These are phyloP conservation scores for Diaporthe velutina DNA, from an alignment of 2,329 filamentous ascomycete species.

Conservation along the genomic window DNA sequence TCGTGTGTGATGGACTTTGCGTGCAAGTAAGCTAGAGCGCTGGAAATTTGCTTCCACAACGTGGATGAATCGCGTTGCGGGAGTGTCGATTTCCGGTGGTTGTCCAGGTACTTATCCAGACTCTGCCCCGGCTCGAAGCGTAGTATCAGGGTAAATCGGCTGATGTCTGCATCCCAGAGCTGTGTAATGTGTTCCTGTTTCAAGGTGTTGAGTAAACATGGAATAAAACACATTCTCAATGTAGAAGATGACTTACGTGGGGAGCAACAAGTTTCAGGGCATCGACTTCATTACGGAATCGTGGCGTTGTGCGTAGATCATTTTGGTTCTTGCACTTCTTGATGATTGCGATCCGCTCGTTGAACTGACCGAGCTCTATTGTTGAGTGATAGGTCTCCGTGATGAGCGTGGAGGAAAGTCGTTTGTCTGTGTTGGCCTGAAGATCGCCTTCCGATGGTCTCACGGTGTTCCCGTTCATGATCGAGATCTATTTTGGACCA, in stretches of 20 bases:
- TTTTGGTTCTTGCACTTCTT: slow-evolving; percentile 7
- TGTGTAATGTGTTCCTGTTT: slow-evolving; percentile 14
- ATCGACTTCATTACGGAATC: not conserved
- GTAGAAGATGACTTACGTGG: not conserved
- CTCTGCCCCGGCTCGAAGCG: slow-evolving; percentile 1
- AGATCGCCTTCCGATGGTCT: not conserved
- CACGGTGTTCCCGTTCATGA: not conserved
- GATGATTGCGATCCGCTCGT: not conserved
- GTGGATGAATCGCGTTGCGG: not conserved
- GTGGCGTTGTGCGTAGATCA: not conserved
- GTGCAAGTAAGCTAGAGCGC: slow-evolving; percentile 18
- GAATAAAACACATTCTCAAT: not conserved
- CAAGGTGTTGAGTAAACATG: too few relatives aligned
- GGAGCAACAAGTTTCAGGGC: not conserved
- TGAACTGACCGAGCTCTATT: not conserved
- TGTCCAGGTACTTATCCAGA: slow-evolving; percentile 11
- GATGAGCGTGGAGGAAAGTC: not conserved
- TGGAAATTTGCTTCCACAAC: slow-evolving; percentile 11
- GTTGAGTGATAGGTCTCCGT: slow-evolving; percentile 20
- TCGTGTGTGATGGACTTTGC: slow-evolving; percentile 34
- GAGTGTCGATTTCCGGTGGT: not conserved
- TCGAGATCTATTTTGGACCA: not conserved
- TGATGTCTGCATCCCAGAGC: not conserved
- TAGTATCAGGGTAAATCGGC: not conserved
- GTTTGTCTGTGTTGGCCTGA: not conserved